phyloP scores from a whole-genome alignment of 139 green algal genomes.

The Picochlorum sp. region DNA sequence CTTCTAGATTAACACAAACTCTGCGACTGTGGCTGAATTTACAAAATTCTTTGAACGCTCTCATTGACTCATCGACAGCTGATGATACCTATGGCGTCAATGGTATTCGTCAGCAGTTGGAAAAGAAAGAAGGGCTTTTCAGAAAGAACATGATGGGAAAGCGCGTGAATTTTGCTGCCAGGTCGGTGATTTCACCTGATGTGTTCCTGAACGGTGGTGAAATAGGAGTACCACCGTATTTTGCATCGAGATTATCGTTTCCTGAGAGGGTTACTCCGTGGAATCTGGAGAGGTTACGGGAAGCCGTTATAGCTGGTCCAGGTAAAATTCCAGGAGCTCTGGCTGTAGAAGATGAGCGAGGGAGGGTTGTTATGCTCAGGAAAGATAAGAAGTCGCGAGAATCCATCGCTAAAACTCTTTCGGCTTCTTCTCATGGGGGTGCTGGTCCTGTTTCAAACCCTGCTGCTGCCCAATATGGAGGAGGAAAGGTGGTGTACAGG shows the following conservation, averaged over 20 bases:
- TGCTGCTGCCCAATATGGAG: conserved; percentile 18
- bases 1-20: conserved; percentile 21
- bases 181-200: conserved; percentile 96
- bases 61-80: conserved; percentile 76
- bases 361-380: conserved; percentile 56
- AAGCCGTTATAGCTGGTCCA: conserved; percentile 66
- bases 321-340: conserved; percentile 79
- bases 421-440: conserved; percentile 15
- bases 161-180: conserved; percentile 92
- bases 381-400: conserved; percentile 42
- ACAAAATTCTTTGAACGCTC: conserved; percentile 70
- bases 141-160: conserved; percentile 99
- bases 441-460: conserved; percentile 4
- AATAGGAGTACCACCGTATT: conserved; percentile 95
- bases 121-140: conserved; percentile 99
- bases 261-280: conserved; percentile 86
- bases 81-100: conserved; percentile 28
- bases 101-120: conserved; percentile 80
- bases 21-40: conserved; percentile 68
- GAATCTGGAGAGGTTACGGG: conserved; percentile 75
- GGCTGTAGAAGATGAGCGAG: conserved; percentile 82
- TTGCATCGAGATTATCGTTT: conserved; percentile 86
- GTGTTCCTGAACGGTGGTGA: conserved; percentile 80
- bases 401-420: conserved; percentile 73
- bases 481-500: conserved; percentile 77